A percentile compares a stretch with the other conserved stretches of the same genome.
Conservation (phyloP, 495 filamentous ascomycete species). For the Tetracladium setigerum region DNA sequence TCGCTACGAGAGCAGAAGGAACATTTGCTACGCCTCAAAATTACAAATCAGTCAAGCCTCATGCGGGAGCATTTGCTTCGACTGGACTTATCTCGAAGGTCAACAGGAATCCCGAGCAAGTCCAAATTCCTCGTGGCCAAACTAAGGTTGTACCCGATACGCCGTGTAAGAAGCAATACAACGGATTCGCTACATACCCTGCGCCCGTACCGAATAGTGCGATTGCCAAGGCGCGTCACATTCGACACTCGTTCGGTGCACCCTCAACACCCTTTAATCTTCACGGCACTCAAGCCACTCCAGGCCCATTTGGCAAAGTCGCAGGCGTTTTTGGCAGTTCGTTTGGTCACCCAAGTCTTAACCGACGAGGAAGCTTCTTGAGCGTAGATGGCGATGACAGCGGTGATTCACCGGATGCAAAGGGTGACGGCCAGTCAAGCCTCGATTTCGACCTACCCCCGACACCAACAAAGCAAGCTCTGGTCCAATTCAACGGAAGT, state of each 20-base stretch:
- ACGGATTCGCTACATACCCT: conserved; percentile 55
- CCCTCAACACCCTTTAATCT: conserved; percentile 58
- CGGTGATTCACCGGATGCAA: conserved; percentile 35
- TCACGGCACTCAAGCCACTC: conserved; percentile 22
- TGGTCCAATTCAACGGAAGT: conserved; percentile 14
- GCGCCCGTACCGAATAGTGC: conserved; percentile 46
- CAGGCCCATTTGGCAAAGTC: conserved; percentile 57
- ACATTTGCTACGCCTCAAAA: conserved; percentile 75
- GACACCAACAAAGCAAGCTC: conserved; percentile 78
- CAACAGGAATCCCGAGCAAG: conserved; percentile 52
- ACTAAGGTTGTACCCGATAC: conserved; percentile 77
- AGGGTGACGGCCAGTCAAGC: conserved; percentile 50
- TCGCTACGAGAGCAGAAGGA: conserved; percentile 34
- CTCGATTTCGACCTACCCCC: conserved; percentile 71
- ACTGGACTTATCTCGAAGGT: conserved; percentile 90
- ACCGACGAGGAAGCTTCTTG: conserved; percentile 64
- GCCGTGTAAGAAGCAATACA: conserved; percentile 78
- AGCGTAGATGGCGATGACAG: conserved; percentile 71
- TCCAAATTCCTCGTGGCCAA: conserved; percentile 37
- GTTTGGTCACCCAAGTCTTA: conserved; percentile 38
- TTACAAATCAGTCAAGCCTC: conserved; percentile 75
- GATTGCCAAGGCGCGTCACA: conserved; percentile 43
- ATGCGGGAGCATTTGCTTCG: conserved; percentile 84
- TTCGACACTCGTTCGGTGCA: conserved; percentile 56
- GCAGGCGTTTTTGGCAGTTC: conserved; percentile 60